Percentiles rank a stretch among this genome's conserved stretches.
Conservation (phyloP, 2,329 filamentous ascomycete genomes). For the Cladophialophora exuberans region DNA sequence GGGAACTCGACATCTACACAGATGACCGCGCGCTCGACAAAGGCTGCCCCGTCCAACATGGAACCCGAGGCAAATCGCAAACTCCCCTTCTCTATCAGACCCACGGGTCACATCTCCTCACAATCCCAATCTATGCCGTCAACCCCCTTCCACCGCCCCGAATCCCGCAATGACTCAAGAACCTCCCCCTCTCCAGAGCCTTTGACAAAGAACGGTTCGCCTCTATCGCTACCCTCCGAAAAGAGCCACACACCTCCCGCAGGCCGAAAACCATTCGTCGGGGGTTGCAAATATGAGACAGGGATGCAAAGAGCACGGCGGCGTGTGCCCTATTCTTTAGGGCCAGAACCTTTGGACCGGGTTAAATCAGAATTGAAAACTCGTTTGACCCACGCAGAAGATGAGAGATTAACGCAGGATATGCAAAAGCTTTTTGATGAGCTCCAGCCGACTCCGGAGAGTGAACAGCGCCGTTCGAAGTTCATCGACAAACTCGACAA, state of each 20-base stretch:
- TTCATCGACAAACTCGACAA: slow-evolving; percentile 87
- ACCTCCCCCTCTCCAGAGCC: slow-evolving; percentile 78
- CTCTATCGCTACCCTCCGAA: slow-evolving; percentile 87
- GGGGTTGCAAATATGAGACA: slow-evolving; percentile 86
- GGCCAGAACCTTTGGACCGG: slow-evolving; percentile 72
- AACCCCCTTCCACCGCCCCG: slow-evolving; percentile 85
- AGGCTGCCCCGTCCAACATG: slow-evolving; percentile 15
- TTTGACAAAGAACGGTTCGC: slow-evolving; percentile 75
- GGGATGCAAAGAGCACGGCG: slow-evolving; percentile 78
- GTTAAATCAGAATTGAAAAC: slow-evolving; percentile 71
- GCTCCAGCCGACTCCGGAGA: slow-evolving; percentile 79
- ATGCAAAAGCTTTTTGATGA: slow-evolving; percentile 84
- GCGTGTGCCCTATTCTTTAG: slow-evolving; percentile 88
- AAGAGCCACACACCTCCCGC: slow-evolving; percentile 75
- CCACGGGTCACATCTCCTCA: slow-evolving; percentile 9
- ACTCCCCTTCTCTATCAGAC: not conserved
- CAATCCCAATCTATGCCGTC: slow-evolving; percentile 91
- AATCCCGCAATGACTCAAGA: slow-evolving; percentile 79
- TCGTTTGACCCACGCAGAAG: slow-evolving; percentile 71
- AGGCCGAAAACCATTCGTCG: slow-evolving; percentile 66
- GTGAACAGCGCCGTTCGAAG: slow-evolving; percentile 72
- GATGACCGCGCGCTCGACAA: slow-evolving; percentile 26
- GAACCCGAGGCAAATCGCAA: slow-evolving; percentile 4
- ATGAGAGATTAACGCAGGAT: slow-evolving; percentile 74
- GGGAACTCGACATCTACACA: slow-evolving; percentile 19